A percentile compares a stretch with the other conserved stretches of the same genome.
These are phyloP conservation scores for Leccinum variabile DNA, from an alignment of 1,284 basidiomycete genomes.

Conservation along the genomic window DNA sequence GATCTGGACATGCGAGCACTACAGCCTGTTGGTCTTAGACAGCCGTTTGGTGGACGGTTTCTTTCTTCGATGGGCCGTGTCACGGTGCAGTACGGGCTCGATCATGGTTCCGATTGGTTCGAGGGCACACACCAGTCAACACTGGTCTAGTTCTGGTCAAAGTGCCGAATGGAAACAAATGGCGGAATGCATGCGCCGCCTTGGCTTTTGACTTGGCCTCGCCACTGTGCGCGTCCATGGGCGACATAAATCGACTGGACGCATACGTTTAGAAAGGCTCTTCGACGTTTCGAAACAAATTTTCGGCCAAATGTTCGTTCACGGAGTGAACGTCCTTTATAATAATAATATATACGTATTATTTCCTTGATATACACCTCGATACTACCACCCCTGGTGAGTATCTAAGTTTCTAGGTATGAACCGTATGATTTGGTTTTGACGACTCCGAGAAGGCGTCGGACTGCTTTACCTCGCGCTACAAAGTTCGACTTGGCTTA, in stretches of 20 bases:
- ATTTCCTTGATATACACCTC: constrained; percentile 92
- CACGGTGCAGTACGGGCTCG: too few species aligned
- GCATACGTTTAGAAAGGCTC: constrained; percentile 48
- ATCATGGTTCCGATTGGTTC: too few species aligned
- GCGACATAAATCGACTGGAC: constrained; percentile 3
- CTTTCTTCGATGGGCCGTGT: too few species aligned
- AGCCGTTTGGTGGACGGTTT: too few species aligned
- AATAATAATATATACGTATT: constrained; percentile 46
- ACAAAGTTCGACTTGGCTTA: constrained; percentile 65
- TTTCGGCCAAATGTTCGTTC: constrained; percentile 88
- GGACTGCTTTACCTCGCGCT: constrained; percentile 81
- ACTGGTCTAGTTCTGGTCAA: too few species aligned
- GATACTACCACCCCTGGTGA: constrained; percentile 94
- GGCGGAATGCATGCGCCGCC: constrained; percentile 69
- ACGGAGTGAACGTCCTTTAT: constrained; percentile 77
- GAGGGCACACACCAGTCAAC: too few species aligned
- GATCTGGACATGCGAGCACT: too few species aligned
- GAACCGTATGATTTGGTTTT: constrained; percentile 1
- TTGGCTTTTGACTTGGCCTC: constrained; percentile 33
- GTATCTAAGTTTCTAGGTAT: constrained; percentile 22
- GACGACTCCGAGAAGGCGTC: constrained; percentile 57
- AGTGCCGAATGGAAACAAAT: constrained; percentile 64
- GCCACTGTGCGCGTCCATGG: background rate
- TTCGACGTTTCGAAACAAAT: constrained; percentile 86
- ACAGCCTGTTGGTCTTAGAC: too few species aligned